Conservation (phyloP, 306 rosid genomes). For the Abrus pulchellus region DNA sequence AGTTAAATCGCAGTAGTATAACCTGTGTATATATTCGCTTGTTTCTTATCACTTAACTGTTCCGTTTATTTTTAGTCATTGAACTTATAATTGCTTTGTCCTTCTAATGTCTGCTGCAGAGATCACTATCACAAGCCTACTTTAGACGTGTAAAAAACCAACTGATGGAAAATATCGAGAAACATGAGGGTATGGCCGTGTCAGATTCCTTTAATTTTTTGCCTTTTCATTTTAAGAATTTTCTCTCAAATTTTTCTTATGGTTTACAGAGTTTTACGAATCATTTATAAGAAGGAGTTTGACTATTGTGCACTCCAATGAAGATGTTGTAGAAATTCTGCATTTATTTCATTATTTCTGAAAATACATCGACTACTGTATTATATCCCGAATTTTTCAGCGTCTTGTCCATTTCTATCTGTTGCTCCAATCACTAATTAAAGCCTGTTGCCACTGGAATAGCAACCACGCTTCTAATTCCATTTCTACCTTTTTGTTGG, state of each 20-base stretch:
- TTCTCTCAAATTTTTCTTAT: background rate
- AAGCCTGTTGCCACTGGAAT: constrained; percentile 18
- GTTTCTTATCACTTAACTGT: constrained; percentile 43
- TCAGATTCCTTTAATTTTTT: constrained; percentile 27
- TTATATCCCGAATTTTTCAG: constrained; percentile 8
- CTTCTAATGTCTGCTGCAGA: constrained; percentile 42
- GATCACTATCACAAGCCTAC: constrained; percentile 38
- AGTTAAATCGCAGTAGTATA: constrained; percentile 32
- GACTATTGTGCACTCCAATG: constrained; percentile 43
- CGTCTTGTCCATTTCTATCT: constrained; percentile 42
- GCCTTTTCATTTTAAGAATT: background rate
- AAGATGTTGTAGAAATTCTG: constrained; percentile 37
- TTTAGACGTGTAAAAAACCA: constrained; percentile 36
- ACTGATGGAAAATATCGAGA: constrained; percentile 43
- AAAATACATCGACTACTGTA: constrained; percentile 12
- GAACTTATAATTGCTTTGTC: constrained; percentile 52
- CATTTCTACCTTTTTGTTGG: no score
- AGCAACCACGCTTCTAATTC: constrained; percentile 2
- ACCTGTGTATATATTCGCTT: constrained; percentile 29
- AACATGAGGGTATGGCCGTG: constrained; percentile 40
- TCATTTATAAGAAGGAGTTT: background rate
- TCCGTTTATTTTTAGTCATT: constrained; percentile 45
- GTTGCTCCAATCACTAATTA: constrained; percentile 3
- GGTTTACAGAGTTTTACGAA: background rate
- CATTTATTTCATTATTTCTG: constrained; percentile 22